Percentiles rank a stretch among this genome's conserved stretches.
phyloP scores from a whole-genome alignment of 2,329 filamentous ascomycete genomes.

The Trichophyton schoenleinii region DNA sequence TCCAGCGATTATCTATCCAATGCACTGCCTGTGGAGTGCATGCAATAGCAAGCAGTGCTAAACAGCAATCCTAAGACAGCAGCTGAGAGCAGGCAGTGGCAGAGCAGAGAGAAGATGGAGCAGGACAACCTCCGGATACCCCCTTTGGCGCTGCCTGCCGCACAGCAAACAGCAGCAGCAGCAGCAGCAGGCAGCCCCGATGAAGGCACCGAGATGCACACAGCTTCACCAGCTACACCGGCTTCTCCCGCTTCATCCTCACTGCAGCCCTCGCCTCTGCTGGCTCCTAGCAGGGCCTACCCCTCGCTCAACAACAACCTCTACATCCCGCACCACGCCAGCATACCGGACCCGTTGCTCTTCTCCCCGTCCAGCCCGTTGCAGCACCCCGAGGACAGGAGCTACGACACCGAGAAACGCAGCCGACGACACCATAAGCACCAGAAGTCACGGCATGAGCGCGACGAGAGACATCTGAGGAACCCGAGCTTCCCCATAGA shows the following conservation, averaged over 20 bases:
- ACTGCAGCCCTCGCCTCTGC: not conserved
- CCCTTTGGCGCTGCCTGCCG: not conserved
- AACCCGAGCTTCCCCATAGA: not conserved
- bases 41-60: not conserved
- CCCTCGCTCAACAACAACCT: conserved; percentile 1
- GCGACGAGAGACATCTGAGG: not conserved
- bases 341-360: not conserved
- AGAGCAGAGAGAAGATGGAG: not conserved
- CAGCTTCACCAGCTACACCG: conserved; percentile 3
- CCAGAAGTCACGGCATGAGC: not conserved
- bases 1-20: not conserved
- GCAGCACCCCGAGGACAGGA: not conserved
- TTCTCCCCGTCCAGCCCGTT: not conserved
- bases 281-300: not conserved
- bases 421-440: not conserved
- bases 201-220: conserved; percentile 1
- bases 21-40: not conserved
- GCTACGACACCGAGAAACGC: not conserved
- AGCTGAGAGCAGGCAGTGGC: not conserved
- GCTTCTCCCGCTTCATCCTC: not conserved
- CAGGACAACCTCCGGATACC: not conserved
- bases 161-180: not conserved
- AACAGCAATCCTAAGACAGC: not conserved
- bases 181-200: not conserved
- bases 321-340: conserved; percentile 2